A percentile compares a stretch with the other conserved stretches of the same genome.
Conservation (phyloP, 495 filamentous ascomycete genomes). For the Symbiotaphrina buchneri region DNA sequence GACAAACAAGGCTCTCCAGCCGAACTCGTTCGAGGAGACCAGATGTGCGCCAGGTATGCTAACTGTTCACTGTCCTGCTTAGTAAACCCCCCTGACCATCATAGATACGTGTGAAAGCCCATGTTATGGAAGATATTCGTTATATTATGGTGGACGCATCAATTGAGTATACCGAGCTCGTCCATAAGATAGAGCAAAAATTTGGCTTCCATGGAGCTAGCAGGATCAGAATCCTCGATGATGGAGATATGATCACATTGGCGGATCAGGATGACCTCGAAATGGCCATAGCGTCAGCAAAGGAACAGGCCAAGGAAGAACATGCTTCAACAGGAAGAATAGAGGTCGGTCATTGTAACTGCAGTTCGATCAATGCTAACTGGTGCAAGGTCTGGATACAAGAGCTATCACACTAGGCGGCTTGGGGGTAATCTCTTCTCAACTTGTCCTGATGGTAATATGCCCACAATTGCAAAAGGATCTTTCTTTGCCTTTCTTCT, state of each 20-base stretch:
- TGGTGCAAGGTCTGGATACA: too few species aligned
- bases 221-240: conserved; percentile 69
- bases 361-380: too few species aligned
- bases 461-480: too few species aligned
- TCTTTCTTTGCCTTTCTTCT: too few species aligned
- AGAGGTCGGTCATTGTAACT: conserved; percentile 65
- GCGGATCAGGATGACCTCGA: conserved; percentile 92
- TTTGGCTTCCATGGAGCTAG: conserved; percentile 47
- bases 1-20: conserved; percentile 4
- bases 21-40: conserved; percentile 22
- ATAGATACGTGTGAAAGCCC: conserved; percentile 72
- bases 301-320: conserved; percentile 45
- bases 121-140: conserved; percentile 65
- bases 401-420: too few species aligned
- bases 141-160: conserved; percentile 66
- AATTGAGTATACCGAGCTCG: conserved; percentile 54
- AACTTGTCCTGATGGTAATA: too few species aligned
- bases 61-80: neutral
- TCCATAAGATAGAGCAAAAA: conserved; percentile 59
- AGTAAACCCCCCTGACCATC: neutral
- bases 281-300: conserved; percentile 47
- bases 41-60: conserved; percentile 15
- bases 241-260: conserved; percentile 89
- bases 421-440: too few species aligned
- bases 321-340: conserved; percentile 76